Percentiles rank a stretch among this genome's conserved stretches.
Evolutionary conservation across 768 basidiomycete species (phyloP).

Genomic region (Butyriboletus loyo): DNA sequence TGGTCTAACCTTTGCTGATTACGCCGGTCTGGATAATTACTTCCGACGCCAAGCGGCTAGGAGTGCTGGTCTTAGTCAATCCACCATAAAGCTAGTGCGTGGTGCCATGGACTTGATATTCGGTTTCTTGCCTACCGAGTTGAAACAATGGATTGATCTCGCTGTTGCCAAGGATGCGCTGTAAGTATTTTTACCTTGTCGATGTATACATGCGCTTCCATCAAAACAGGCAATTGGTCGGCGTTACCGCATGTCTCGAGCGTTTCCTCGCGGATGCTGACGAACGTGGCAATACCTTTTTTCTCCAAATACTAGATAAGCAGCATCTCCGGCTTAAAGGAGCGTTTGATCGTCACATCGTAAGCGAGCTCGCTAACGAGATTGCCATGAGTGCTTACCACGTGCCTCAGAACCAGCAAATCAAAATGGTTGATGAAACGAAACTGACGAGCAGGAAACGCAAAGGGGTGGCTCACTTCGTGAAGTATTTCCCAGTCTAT

Average conservation of each 20-base stretch:
- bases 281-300: slow-evolving; percentile 70
- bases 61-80: slow-evolving; percentile 58
- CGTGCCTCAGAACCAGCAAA: slow-evolving; percentile 68
- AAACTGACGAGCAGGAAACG: slow-evolving; percentile 92
- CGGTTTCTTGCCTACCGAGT: slow-evolving; percentile 81
- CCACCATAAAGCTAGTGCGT: slow-evolving; percentile 77
- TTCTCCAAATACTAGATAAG: slow-evolving; percentile 75
- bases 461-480: slow-evolving; percentile 86
- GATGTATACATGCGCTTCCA: slow-evolving; percentile 1
- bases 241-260: slow-evolving; percentile 77
- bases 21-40: slow-evolving; percentile 91
- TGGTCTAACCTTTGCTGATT: slow-evolving; percentile 90
- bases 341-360: slow-evolving; percentile 75
- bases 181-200: slow-evolving; percentile 38
- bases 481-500: slow-evolving; percentile 90
- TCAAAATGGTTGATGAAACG: slow-evolving; percentile 84
- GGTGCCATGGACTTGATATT: slow-evolving; percentile 94
- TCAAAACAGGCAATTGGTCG: slow-evolving; percentile 71
- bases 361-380: slow-evolving; percentile 32
- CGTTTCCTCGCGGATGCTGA: slow-evolving; percentile 73
- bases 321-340: slow-evolving; percentile 75
- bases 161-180: slow-evolving; percentile 73
- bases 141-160: slow-evolving; percentile 82
- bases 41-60: slow-evolving; percentile 90
- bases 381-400: neutral